Evolutionary conservation across 441 rosid species (phyloP).

Genomic region (Cnidoscolus chayamansa): DNA sequence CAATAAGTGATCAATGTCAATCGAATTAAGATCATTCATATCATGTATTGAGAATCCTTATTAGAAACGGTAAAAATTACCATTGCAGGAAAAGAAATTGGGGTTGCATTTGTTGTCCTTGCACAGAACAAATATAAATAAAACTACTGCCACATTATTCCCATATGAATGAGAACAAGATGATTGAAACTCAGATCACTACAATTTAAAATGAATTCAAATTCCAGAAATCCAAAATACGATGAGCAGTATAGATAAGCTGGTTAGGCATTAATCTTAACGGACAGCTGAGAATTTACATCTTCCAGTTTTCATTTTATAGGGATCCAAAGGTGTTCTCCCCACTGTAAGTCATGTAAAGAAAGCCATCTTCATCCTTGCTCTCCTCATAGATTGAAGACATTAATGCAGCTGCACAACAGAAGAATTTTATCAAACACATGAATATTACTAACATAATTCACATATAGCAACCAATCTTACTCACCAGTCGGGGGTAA

Average conservation of each 20-base stretch:
- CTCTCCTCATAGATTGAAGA: conserved; percentile 78
- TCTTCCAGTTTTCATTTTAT: conserved; percentile 27
- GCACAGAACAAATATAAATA: not conserved
- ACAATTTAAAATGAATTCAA: not conserved
- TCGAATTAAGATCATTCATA: no score
- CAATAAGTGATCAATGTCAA: no score
- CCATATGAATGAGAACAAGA: not conserved
- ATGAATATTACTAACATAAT: not conserved
- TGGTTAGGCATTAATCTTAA: not conserved
- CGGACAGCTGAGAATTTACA: conserved; percentile 34
- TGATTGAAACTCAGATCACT: not conserved
- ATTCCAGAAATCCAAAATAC: not conserved
- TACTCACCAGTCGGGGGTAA: conserved; percentile 77
- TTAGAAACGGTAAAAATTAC: no score
- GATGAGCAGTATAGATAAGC: not conserved
- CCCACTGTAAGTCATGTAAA: conserved; percentile 93
- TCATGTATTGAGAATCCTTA: no score
- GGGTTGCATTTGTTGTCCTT: not conserved
- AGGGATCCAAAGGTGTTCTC: conserved; percentile 73
- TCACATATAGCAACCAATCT: not conserved
- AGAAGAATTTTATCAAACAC: not conserved
- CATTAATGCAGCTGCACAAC: conserved; percentile 67
- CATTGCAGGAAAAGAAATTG: not conserved
- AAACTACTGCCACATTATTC: not conserved
- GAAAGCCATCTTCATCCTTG: conserved; percentile 89